Percentiles rank a stretch among this genome's conserved stretches.
Conservation (phyloP, 2,329 filamentous ascomycete genomes). For the Leptodontidium sp. region DNA sequence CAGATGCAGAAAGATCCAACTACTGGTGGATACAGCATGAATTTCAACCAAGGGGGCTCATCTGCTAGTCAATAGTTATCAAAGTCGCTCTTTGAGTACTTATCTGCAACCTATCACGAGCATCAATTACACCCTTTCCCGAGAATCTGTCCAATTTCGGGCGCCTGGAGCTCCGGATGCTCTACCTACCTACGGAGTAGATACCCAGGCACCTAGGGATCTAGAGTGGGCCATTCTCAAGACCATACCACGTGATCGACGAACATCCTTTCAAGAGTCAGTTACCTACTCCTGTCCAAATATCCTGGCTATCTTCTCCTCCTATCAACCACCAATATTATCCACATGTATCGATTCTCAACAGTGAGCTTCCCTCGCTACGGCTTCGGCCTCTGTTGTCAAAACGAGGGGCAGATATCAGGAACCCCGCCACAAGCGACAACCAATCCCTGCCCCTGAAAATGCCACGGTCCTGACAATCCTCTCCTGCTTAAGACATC, state of each 20-base stretch:
- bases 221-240: not conserved
- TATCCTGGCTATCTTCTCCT: not conserved
- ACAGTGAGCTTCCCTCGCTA: not conserved
- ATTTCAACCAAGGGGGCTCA: constrained; percentile 62
- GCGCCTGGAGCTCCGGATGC: not conserved
- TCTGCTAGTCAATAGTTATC: not conserved
- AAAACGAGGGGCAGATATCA: constrained; percentile 12
- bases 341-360: constrained; percentile 18
- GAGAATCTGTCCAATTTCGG: too few relatives aligned
- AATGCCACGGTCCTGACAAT: constrained; percentile 21
- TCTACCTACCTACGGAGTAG: not conserved
- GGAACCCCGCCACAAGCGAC: constrained; percentile 23
- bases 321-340: not conserved
- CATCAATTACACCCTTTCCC: not conserved
- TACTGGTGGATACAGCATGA: constrained; percentile 93
- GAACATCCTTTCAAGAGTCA: not conserved
- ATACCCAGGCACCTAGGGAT: not conserved
- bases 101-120: not conserved
- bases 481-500: not conserved
- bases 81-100: not conserved
- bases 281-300: not conserved
- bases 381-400: constrained; percentile 15
- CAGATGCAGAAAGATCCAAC: constrained; percentile 91
- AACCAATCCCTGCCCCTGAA: constrained; percentile 22
- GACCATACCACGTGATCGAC: not conserved